Evolutionary conservation across 2,329 filamentous ascomycete species (phyloP).

Genomic region (Erysiphe pulchra): DNA sequence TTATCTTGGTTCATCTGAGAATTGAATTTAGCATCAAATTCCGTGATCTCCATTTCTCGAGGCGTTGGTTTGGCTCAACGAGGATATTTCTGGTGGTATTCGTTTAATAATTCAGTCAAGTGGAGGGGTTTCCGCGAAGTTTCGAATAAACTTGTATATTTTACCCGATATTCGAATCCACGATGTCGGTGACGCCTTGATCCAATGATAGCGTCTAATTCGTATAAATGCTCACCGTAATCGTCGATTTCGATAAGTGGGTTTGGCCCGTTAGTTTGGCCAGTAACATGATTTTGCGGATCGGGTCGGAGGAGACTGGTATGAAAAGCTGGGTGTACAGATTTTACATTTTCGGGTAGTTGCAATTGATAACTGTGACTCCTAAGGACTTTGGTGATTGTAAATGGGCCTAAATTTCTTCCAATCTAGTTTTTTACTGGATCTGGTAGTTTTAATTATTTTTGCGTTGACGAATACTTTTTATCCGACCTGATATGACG

Average conservation of each 20-base stretch:
- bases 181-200: not conserved
- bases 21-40: not conserved
- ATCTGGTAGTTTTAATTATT: constrained; percentile 1
- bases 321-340: constrained; percentile 1
- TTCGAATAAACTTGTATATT: not conserved
- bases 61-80: not conserved
- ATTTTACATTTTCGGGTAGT: constrained; percentile 1
- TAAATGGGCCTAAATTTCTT: constrained; percentile 1
- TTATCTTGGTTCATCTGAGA: not conserved
- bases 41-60: not conserved
- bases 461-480: not conserved
- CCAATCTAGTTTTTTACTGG: constrained; percentile 1
- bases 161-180: not conserved
- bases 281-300: not conserved
- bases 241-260: too few species aligned
- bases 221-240: too few species aligned
- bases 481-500: not conserved
- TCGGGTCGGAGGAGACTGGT: constrained; percentile 1
- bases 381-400: not conserved
- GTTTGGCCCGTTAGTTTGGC: too few species aligned
- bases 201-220: not conserved
- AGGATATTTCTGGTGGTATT: not conserved
- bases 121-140: not conserved
- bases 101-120: not conserved
- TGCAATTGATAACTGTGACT: constrained; percentile 1